Conservation (phyloP, 2,329 filamentous ascomycete species). For the Aspergillus pseudonomiae region DNA sequence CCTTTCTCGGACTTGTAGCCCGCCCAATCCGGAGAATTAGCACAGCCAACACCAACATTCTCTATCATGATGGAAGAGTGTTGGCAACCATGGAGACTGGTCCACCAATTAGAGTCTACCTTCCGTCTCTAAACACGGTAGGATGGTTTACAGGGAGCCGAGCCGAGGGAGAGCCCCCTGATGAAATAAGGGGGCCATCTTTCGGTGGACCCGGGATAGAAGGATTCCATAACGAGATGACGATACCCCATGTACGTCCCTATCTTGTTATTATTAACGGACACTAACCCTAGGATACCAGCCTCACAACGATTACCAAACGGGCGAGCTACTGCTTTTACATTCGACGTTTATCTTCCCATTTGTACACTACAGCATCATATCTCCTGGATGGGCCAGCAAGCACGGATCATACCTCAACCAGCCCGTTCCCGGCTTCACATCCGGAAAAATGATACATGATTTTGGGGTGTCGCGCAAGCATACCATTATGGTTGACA, state of each 20-base stretch:
- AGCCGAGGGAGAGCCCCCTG: neutral
- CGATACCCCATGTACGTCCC: constrained; percentile 16
- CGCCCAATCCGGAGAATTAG: constrained; percentile 67
- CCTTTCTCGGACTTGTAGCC: constrained; percentile 58
- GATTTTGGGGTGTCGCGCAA: constrained; percentile 69
- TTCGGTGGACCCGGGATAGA: constrained; percentile 18
- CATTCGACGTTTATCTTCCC: constrained; percentile 68
- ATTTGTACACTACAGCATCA: constrained; percentile 68
- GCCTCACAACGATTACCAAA: constrained; percentile 66
- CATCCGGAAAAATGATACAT: constrained; percentile 73
- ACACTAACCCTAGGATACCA: constrained; percentile 31
- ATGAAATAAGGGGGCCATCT: neutral
- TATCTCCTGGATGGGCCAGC: constrained; percentile 42
- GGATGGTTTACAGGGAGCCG: neutral
- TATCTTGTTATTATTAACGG: neutral
- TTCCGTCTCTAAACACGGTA: neutral
- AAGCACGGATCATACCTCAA: constrained; percentile 44
- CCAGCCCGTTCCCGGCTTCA: constrained; percentile 62
- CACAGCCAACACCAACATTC: constrained; percentile 2
- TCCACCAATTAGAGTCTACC: constrained; percentile 1
- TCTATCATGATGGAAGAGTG: neutral
- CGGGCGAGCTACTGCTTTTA: constrained; percentile 68
- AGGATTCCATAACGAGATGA: constrained; percentile 38
- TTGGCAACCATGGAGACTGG: neutral
- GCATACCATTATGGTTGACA: constrained; percentile 69